Evolutionary conservation across 23 red algal species (phyloP), one percentile per base, ranked within the genome.

Genomic region (Gracilaria caudata): DNA sequence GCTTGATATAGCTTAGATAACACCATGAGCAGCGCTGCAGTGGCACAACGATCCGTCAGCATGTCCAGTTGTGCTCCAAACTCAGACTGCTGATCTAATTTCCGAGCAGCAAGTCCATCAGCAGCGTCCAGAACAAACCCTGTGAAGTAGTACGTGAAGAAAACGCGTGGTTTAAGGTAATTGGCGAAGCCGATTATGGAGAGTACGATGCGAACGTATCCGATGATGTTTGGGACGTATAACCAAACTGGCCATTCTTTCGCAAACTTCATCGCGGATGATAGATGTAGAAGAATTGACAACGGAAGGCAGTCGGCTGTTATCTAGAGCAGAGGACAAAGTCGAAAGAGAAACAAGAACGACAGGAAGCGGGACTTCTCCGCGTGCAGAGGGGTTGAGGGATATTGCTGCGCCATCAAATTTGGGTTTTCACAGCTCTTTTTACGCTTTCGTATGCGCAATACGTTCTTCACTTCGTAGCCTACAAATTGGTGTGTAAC

Each of bases 1-100:
- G 34, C 24, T 21, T 39, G 63, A 41, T 91, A 84, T 16, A 77
- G 79, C 12, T 65, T 72, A 2, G 83, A 77, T 30, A 97, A 33
- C 59, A 97, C 47, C 8, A 82, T 82, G 13, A 98, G 81, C 0
- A 98, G 73, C 0, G 90, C 95, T 13, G 78, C 77, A 0, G 95
- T 94, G 20, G 85, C 82, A 54, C 80, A 90, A 10, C 95, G 90
- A 73, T 98, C 95, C 33, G 95, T 98, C 16, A 98, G 46, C 95
- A 98, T 98, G 39, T 98, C 95, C 44, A 98, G 75, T 53, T 87
- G 61, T 4, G 95, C 90, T 30, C 95, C 95, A 55, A 94, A 94
- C 1, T 76, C 84, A 29, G 93, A 91, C 13, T 78, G 43, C 82
- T 98, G 95, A 30, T 91, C 46, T 21, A 98, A 68, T 11, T 34